Conservation (phyloP, 306 rosid species). For the Casuarina glauca region DNA sequence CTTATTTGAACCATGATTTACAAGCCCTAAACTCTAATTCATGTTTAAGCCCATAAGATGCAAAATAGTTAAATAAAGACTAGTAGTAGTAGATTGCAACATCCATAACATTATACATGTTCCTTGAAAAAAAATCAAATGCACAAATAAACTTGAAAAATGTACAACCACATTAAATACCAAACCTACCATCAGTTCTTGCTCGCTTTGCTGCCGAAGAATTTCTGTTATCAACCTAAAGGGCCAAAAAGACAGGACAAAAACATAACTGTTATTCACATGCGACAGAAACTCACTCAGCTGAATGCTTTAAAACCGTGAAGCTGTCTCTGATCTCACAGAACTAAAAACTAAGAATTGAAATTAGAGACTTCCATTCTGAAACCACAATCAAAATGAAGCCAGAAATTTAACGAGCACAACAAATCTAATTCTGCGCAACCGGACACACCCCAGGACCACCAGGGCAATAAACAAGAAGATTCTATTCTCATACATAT, state of each 20-base stretch:
- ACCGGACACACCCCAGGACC: background rate
- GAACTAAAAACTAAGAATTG: background rate
- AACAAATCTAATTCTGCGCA: background rate
- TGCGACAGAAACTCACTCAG: background rate
- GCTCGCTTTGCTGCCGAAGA: constrained; percentile 99
- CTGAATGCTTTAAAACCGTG: constrained; percentile 13
- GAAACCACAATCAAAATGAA: background rate
- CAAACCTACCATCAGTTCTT: constrained; percentile 80
- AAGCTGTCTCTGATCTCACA: background rate
- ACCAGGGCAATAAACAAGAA: background rate
- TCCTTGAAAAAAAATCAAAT: background rate
- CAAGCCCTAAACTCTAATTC: background rate
- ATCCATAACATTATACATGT: background rate
- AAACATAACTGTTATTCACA: background rate
- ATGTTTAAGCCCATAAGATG: background rate
- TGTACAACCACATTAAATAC: background rate
- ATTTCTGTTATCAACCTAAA: constrained; percentile 89
- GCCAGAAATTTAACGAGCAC: background rate
- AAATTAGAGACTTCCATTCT: background rate
- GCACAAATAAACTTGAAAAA: background rate
- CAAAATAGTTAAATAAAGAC: background rate
- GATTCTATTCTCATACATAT: background rate
- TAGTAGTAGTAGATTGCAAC: background rate
- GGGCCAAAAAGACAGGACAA: background rate
- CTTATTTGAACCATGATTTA: background rate